Evolutionary conservation across 768 basidiomycete species (phyloP).

Genomic region (Exidia glandulosa): DNA sequence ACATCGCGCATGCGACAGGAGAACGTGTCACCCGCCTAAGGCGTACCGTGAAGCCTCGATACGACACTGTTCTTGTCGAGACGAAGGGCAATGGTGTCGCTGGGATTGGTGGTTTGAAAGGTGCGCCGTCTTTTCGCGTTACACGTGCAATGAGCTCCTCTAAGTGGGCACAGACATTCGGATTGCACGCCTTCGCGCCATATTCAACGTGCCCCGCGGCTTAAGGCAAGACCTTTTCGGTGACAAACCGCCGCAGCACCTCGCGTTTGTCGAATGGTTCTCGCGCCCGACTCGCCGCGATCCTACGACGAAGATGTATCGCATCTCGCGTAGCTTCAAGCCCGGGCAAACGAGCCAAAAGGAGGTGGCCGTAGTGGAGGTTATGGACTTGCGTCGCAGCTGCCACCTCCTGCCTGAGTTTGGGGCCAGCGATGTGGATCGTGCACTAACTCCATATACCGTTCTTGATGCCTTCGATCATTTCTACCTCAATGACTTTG

Average conservation of each 20-base stretch:
- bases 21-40: neutral
- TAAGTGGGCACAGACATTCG: constrained; percentile 14
- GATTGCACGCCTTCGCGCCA: constrained; percentile 14
- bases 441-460: neutral
- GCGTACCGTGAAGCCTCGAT: constrained; percentile 7
- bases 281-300: neutral
- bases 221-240: neutral
- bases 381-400: constrained; percentile 13
- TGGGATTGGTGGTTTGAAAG: constrained; percentile 6
- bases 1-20: constrained; percentile 7
- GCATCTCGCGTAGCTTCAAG: neutral
- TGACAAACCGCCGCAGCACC: constrained; percentile 5
- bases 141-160: neutral
- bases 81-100: neutral
- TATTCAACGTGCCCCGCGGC: constrained; percentile 13
- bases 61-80: constrained; percentile 25
- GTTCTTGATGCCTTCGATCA: neutral
- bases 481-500: neutral
- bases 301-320: neutral
- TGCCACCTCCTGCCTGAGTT: constrained; percentile 24
- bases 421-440: constrained; percentile 7
- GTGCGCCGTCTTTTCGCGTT: constrained; percentile 5
- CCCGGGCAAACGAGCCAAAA: neutral
- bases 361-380: constrained; percentile 15
- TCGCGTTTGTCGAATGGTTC: constrained; percentile 24